phyloP scores from a whole-genome alignment of 768 basidiomycete genomes.

The Leccinum broughii region DNA sequence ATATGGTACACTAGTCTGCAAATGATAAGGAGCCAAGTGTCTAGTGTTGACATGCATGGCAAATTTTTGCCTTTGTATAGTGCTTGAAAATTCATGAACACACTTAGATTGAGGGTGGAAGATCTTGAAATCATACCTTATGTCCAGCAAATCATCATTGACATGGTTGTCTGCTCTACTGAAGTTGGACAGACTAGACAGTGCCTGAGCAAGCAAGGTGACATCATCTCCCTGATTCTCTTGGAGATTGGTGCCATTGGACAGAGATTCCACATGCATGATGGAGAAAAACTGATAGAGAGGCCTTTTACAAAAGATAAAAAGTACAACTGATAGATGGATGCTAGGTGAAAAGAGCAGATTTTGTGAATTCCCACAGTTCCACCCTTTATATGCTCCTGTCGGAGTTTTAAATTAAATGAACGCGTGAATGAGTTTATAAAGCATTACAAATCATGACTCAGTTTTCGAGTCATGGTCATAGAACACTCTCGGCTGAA shows the following conservation, averaged over 20 bases:
- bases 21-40: constrained; percentile 7
- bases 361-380: neutral
- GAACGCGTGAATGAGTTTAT: constrained; percentile 5
- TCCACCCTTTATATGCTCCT: constrained; percentile 1
- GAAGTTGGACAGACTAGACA: neutral
- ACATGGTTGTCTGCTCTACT: neutral
- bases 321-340: neutral
- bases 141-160: constrained; percentile 1
- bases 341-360: neutral
- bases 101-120: neutral
- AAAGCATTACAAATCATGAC: neutral
- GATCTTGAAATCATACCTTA: neutral
- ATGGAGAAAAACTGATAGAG: neutral
- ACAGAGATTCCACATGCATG: constrained; percentile 8
- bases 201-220: neutral
- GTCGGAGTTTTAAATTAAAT: constrained; percentile 19
- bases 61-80: constrained; percentile 7
- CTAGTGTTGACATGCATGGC: constrained; percentile 24
- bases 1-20: neutral
- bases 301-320: neutral
- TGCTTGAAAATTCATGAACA: neutral
- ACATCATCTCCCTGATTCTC: neutral
- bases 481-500: neutral
- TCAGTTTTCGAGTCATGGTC: neutral
- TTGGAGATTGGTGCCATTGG: neutral